Evolutionary conservation across 2,329 filamentous ascomycete genomes (phyloP), one percentile per base, ranked within the genome.

Genomic region (Pestalotiopsis sp.): DNA sequence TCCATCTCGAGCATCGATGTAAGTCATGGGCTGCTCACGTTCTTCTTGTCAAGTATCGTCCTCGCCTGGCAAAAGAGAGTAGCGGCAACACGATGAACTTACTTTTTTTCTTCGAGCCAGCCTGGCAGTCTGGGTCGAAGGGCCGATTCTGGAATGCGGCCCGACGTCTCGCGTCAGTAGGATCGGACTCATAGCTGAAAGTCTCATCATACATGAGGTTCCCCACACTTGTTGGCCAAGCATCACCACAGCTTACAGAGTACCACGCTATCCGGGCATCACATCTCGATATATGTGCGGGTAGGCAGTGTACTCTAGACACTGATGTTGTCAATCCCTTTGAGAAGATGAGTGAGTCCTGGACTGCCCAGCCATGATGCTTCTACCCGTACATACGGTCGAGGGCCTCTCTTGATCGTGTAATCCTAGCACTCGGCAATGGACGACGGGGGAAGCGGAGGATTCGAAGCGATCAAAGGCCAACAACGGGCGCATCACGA

Each of bases 61-160:
- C 45, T 9, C 45, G 17, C 20, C 45, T 52, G 14, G 45, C 45
- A 9, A 9, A n/a, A 52, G 14, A 52, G 17, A n/a, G 17, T 7
- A 23, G 45, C 57, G 57, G 23, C 27, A 6, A 59, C n/a, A 11
- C 3, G 3, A 27, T 59, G 20, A 17, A 14, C 6, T 27, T n/a
- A 27, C 7, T 23, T 59, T 58, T 58, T 13, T 23, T 59, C 14
- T 52, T 17, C 45, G 45, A 52, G 45, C 45, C 17, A 52, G 45
- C 45, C 45, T 52, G 17, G 45, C 31, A 36, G 45, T 23, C 45
- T 52, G 59, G 9, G 31, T 14, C 64, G 56, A 66, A 66, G 64
- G 64, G 64, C 64, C 64, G 64, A 66, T 49, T 66, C 31, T 60
- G 41, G 31, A 38, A 36, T 60, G 64, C 64, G 64, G 64, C 52